Base-by-base conservation (phyloP, 306 rosid species). In the Corylus americana region DNA sequence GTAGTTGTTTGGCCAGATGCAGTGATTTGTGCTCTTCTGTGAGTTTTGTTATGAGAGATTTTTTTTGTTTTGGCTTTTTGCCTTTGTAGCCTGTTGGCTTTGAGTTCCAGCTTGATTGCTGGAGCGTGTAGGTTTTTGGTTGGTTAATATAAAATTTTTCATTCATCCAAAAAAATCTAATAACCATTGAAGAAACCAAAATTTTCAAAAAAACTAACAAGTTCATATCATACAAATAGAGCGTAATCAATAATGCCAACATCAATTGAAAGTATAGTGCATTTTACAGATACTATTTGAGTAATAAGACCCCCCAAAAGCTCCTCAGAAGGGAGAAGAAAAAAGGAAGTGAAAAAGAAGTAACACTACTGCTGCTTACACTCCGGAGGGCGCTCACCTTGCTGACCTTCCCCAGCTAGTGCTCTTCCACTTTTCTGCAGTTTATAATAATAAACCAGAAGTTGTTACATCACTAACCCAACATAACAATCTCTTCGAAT, bases 351-450 rank as follows among this genome's bases (percentile, higher is more conserved):
- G 11, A 18, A 39, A 35, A 69, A 22, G 25, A 0, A 22, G 53
- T 70, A 74, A 67, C 61, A 70, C 79, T 83, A 88, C 86, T 88
- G 91, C 77, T 85, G 89, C 78, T 85, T 80, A 85, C 89, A 85
- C 48, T 85, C 88, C 44, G 87, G 82, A 80, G 87, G 91, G 39
- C 70, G 81, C 74, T 85, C 91, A 3, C 76, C 78, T n/a, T 6
- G 86, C 81, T 79, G 78, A 53, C 78, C 77, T 29, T 77, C 78
- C 63, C 75, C 83, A 14, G 80, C 55, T 49, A 27, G 37, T 11
- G 70, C 78, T 76, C 18, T 75, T 18, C 83, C 79, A 75, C 74
- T 72, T 48, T 53, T 78, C 91, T 87, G 87, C 70, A 78, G 72
- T 64, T 79, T 49, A 64, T 72, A 74, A 8, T 13, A 75, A 22